Conservation (phyloP, 2,329 filamentous ascomycete species). For the Alternaria gansuensis region DNA sequence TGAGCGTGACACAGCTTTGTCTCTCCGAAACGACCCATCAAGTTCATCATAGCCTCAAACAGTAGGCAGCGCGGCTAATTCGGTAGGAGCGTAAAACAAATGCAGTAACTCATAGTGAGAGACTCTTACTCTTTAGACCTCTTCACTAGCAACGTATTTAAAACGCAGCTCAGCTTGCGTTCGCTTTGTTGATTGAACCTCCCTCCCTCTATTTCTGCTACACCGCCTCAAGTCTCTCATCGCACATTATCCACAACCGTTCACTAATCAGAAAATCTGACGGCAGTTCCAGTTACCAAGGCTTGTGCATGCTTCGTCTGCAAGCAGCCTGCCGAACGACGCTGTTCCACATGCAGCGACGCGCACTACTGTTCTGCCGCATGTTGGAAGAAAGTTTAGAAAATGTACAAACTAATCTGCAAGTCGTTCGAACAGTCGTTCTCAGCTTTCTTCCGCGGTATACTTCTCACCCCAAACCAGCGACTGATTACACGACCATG, state of each 20-base stretch:
- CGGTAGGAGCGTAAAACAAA: no score
- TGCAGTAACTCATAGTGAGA: no score
- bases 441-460: background rate
- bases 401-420: constrained; percentile 3
- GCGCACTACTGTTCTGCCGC: constrained; percentile 2
- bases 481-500: background rate
- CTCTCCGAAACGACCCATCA: no score
- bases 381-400: background rate
- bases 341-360: background rate
- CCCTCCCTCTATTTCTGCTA: background rate
- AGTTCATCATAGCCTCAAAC: no score
- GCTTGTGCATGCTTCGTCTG: constrained; percentile 1
- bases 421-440: constrained; percentile 1
- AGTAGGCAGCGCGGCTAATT: no score
- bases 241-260: background rate
- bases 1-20: no score
- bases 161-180: background rate
- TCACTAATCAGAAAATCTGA: background rate
- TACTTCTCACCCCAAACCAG: background rate
- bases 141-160: no score
- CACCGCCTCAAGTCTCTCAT: background rate
- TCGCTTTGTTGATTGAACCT: background rate
- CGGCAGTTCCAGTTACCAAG: background rate
- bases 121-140: no score
- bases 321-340: background rate